phyloP scores from a whole-genome alignment of 257 asterid species.

The Solanum corneliomulleri region DNA sequence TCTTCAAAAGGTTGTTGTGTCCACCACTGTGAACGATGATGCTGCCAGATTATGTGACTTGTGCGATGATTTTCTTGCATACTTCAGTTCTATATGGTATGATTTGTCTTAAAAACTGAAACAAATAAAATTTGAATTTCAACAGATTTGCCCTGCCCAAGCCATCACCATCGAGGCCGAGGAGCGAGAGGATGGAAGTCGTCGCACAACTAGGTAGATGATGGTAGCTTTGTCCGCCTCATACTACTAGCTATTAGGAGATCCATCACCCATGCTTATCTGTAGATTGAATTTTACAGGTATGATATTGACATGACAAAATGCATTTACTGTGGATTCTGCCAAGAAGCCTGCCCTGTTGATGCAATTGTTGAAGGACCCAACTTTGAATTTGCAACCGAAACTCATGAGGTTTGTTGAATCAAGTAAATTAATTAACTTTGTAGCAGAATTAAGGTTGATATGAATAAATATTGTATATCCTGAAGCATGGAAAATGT shows the following conservation, averaged over 20 bases:
- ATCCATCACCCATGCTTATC: background rate
- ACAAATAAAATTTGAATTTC: background rate
- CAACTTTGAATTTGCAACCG: slow-evolving; percentile 90
- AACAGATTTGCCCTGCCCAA: slow-evolving; percentile 86
- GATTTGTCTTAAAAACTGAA: background rate
- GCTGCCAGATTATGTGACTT: background rate
- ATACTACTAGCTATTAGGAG: background rate
- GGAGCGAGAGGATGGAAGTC: slow-evolving; percentile 95
- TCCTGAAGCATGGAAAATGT: background rate
- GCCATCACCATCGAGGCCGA: slow-evolving; percentile 96
- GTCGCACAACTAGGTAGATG: slow-evolving; percentile 78
- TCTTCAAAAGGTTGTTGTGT: background rate
- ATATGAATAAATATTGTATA: background rate
- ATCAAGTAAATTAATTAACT: background rate
- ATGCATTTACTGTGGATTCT: slow-evolving; percentile 92
- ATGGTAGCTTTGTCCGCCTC: background rate
- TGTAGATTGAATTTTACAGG: slow-evolving; percentile 23
- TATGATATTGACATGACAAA: slow-evolving; percentile 95
- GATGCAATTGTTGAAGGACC: slow-evolving; percentile 99
- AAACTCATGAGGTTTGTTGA: slow-evolving; percentile 73
- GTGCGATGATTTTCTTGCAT: background rate
- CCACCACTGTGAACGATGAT: background rate
- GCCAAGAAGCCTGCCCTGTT: slow-evolving; percentile 98
- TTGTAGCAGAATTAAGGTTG: background rate
- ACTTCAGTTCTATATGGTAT: background rate